Evolutionary conservation across 2,329 filamentous ascomycete genomes (phyloP).

Genomic region (Colletotrichum tofieldiae): DNA sequence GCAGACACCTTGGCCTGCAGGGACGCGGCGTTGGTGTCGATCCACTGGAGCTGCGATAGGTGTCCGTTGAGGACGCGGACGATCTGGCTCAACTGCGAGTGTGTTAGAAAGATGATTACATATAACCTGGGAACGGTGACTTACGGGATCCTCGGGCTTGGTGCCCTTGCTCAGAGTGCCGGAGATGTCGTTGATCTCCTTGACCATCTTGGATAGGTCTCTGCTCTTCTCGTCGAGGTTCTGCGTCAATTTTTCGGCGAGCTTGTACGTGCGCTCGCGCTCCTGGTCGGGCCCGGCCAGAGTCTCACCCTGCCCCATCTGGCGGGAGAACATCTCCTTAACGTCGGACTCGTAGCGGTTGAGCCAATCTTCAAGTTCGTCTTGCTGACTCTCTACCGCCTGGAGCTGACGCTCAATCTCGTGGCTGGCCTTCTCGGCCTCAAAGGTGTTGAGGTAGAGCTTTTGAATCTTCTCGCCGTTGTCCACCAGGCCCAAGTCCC

Average conservation of each 20-base stretch:
- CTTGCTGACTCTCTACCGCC: conserved; percentile 92
- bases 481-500: conserved; percentile 93
- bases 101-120: conserved; percentile 45
- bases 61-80: conserved; percentile 96
- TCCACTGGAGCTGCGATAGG: conserved; percentile 91
- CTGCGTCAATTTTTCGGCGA: conserved; percentile 93
- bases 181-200: conserved; percentile 97
- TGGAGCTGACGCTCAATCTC: conserved; percentile 95
- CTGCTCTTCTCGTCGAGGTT: conserved; percentile 94
- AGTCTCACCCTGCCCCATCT: conserved; percentile 82
- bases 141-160: conserved; percentile 89
- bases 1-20: conserved; percentile 87
- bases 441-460: conserved; percentile 91
- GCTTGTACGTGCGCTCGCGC: conserved; percentile 94
- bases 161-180: conserved; percentile 89
- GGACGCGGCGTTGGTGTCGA: conserved; percentile 86
- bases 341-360: conserved; percentile 94
- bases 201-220: conserved; percentile 95
- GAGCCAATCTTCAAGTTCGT: conserved; percentile 89
- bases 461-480: conserved; percentile 97
- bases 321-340: conserved; percentile 87
- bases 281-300: conserved; percentile 94
- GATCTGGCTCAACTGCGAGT: conserved; percentile 86
- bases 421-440: conserved; percentile 91
- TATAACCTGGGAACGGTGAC: conserved; percentile 52